Evolutionary conservation across 352 stramenopile species (phyloP), one percentile per base, ranked within the genome.

Genomic region (Chrysophaeum taylorii): DNA sequence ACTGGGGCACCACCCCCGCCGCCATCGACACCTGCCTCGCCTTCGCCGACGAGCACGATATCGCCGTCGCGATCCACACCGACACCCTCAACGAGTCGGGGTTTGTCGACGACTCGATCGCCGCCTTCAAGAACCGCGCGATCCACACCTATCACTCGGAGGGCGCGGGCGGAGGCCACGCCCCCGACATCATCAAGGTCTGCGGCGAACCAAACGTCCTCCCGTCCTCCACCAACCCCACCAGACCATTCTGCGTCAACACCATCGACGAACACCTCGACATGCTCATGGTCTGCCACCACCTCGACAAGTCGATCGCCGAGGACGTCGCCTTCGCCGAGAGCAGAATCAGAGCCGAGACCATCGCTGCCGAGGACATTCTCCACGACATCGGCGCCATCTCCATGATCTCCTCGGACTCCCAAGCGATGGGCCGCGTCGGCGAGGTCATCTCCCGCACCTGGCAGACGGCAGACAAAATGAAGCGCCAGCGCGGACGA

Each of bases 271-370:
- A 98, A 75, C 93, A 98, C 77, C 86, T 98, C 37, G 93, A 98
- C 81, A 98, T 98, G 93, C 83, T 98, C 66, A 97, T 98, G 92
- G 93, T 98, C 37, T 98, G 93, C 75, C 93, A 98, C 78, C 93
- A 98, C 75, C 84, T 98, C 70, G 89, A 97, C 79, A 89, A 92
- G 71, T 89, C 86, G 70, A 96, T 97, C 71, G 86, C 89, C 0
- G 93, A 98, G 77, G 93, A 98, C 75, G 89, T 98, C 31, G 92
- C 93, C 1, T 98, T 98, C 79, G 93, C 93, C n/a, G 93, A 97
- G 82, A 96, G 87, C 27, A 85, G 93, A 41, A 98, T 98, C 77
- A 88, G 93, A 52, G 90, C 88, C 33, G 92, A 98, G 79, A 98
- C 93, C 25, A 97, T 98, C 73, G 90, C 91, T 5, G 93, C 93